phyloP scores from a whole-genome alignment of 257 asterid species.

The Solanum clarkiae region DNA sequence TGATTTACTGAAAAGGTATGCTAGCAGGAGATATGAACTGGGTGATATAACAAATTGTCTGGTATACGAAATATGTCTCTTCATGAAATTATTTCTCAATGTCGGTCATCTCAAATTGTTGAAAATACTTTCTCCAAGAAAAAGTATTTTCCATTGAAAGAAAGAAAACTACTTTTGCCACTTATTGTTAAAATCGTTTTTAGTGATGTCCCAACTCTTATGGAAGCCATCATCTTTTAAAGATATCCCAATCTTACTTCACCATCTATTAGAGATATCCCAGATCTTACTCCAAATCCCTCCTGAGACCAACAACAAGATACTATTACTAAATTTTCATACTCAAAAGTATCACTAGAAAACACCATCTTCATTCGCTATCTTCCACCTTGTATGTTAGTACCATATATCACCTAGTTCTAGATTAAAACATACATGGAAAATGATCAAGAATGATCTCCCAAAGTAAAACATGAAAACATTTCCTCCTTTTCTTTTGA shows the following conservation, averaged over 20 bases:
- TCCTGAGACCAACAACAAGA: not conserved
- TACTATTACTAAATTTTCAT: not conserved
- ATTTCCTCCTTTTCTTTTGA: not conserved
- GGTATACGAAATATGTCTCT: not conserved
- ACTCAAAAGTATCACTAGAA: not conserved
- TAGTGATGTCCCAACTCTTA: not conserved
- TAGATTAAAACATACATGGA: not conserved
- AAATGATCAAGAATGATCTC: not conserved
- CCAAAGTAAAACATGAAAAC: not conserved
- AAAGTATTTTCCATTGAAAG: not conserved
- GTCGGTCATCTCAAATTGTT: not conserved
- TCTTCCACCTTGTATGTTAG: not conserved
- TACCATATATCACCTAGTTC: not conserved
- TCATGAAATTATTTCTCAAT: not conserved
- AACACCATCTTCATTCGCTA: not conserved
- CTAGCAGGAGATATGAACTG: not conserved
- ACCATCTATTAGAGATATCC: not conserved
- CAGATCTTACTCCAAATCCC: not conserved
- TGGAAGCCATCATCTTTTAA: not conserved
- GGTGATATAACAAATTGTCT: not conserved
- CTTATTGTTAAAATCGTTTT: not conserved
- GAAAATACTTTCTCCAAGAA: not conserved
- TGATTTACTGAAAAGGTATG: slow-evolving; percentile 38
- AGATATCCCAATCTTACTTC: not conserved
- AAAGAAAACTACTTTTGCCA: not conserved